Evolutionary conservation across 2,329 filamentous ascomycete species (phyloP), one percentile per base, ranked within the genome.

Genomic region (Blumeriella jaapii): DNA sequence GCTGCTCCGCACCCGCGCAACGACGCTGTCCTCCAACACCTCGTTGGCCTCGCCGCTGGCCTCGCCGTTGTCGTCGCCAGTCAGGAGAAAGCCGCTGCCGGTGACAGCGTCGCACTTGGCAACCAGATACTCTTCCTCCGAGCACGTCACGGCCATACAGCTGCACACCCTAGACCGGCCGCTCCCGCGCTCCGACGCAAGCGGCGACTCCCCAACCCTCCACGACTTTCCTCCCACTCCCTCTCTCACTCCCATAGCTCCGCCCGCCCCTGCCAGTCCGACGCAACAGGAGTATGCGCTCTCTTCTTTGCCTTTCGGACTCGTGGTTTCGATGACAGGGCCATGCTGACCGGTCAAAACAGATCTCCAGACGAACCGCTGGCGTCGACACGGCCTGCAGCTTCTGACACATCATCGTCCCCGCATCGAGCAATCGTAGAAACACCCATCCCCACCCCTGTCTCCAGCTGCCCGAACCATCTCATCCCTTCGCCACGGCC

Each of bases 11-110:
- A n/a, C n/a, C n/a, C n/a, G n/a, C n/a, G n/a, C n/a, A n/a, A n/a
- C n/a, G n/a, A n/a, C n/a, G n/a, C n/a, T n/a, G n/a, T n/a, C n/a
- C n/a, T n/a, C n/a, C n/a, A n/a, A n/a, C n/a, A n/a, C n/a, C n/a
- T n/a, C n/a, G n/a, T n/a, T n/a, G n/a, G n/a, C n/a, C n/a, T n/a
- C n/a, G n/a, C n/a, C n/a, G n/a, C n/a, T n/a, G n/a, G n/a, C n/a
- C n/a, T 41, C 45, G 18, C 41, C 45, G 24, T 53, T 47, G 16
- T 47, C 49, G 20, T 52, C 52, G 31, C 39, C 48, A 3, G 49
- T 78, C 57, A 68, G 67, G 53, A 66, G 74, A 43, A 78, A 78
- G 59, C 74, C 74, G 36, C 54, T 78, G 41, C 74, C 73, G 27
- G 59, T 62, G 6, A 66, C 67, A 19, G 69, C 68, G 31, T 71